phyloP scores from a whole-genome alignment of 2,329 filamentous ascomycete species.

The Sarocladium kiliense region DNA sequence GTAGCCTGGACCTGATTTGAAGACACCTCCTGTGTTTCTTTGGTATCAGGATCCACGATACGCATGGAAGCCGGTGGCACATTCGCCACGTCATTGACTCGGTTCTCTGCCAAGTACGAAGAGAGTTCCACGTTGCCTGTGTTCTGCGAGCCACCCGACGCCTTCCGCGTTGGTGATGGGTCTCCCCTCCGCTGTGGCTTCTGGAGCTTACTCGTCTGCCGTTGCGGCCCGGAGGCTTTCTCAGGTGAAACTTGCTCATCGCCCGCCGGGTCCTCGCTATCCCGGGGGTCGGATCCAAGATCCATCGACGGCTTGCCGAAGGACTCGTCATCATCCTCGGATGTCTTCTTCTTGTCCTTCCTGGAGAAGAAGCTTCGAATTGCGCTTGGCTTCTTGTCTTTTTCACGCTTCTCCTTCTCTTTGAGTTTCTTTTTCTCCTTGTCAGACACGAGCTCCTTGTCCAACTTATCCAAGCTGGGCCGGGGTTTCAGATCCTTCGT shows the following conservation, averaged over 20 bases:
- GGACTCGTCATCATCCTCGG: conserved; percentile 55
- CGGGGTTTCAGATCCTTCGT: conserved; percentile 47
- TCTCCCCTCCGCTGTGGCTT: conserved; percentile 55
- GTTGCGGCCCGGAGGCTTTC: conserved; percentile 39
- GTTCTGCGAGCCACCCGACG: conserved; percentile 22
- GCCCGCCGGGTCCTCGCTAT: conserved; percentile 35
- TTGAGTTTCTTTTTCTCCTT: conserved; percentile 74
- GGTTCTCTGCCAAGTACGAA: conserved; percentile 37
- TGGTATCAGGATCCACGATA: conserved; percentile 49
- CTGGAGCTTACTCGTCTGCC: conserved; percentile 63
- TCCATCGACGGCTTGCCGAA: conserved; percentile 61
- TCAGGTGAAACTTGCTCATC: conserved; percentile 44
- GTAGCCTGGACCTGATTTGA: conserved; percentile 22
- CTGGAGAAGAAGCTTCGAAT: conserved; percentile 59
- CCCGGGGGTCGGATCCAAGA: conserved; percentile 34
- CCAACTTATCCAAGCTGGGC: conserved; percentile 68
- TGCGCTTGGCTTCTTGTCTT: conserved; percentile 55
- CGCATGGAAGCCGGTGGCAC: conserved; percentile 54
- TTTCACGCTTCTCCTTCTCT: conserved; percentile 68
- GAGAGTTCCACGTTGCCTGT: conserved; percentile 32
- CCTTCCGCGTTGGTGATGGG: conserved; percentile 39
- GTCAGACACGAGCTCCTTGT: conserved; percentile 52
- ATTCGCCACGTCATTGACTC: conserved; percentile 48
- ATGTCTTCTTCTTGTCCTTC: conserved; percentile 53
- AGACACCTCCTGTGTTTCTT: conserved; percentile 33